Conservation (phyloP, 2,329 filamentous ascomycete species). For the Ophiostoma montium region DNA sequence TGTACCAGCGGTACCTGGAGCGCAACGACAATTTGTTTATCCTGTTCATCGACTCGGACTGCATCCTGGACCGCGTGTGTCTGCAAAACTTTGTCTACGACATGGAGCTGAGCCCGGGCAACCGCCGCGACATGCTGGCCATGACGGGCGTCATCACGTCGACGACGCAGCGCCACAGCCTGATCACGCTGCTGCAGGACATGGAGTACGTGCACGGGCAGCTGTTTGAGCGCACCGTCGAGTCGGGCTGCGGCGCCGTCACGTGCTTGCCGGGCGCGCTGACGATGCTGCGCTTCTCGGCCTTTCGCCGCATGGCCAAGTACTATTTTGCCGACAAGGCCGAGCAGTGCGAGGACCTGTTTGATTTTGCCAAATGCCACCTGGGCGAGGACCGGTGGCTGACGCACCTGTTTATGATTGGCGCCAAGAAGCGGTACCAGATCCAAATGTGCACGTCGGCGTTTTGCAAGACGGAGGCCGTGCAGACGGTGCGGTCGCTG, state of each 20-base stretch:
- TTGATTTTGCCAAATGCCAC: slow-evolving; percentile 93
- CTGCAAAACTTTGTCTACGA: slow-evolving; percentile 97
- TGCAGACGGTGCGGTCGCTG: slow-evolving; percentile 72
- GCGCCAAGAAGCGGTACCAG: slow-evolving; percentile 81
- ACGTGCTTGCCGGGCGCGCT: slow-evolving; percentile 92
- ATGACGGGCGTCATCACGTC: slow-evolving; percentile 98
- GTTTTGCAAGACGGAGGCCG: slow-evolving; percentile 96
- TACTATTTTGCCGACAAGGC: slow-evolving; percentile 98
- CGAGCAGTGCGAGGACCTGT: slow-evolving; percentile 87
- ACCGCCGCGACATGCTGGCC: slow-evolving; percentile 81
- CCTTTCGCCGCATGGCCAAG: slow-evolving; percentile 91
- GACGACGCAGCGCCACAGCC: slow-evolving; percentile 72
- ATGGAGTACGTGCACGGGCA: slow-evolving; percentile 98
- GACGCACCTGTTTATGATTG: slow-evolving; percentile 98
- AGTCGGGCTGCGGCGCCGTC: slow-evolving; percentile 85
- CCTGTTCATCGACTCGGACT: slow-evolving; percentile 94
- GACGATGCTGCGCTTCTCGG: slow-evolving; percentile 89
- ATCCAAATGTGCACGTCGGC: slow-evolving; percentile 96
- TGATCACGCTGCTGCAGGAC: slow-evolving; percentile 88
- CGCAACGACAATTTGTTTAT: slow-evolving; percentile 87
- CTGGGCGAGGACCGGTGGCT: slow-evolving; percentile 93
- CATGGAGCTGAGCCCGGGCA: slow-evolving; percentile 93
- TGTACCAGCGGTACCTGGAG: slow-evolving; percentile 77
- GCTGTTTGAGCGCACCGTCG: slow-evolving; percentile 86
- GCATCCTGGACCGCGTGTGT: slow-evolving; percentile 80